Conservation (phyloP, 73 alveolate genomes). For the Paramecium caudatum region DNA sequence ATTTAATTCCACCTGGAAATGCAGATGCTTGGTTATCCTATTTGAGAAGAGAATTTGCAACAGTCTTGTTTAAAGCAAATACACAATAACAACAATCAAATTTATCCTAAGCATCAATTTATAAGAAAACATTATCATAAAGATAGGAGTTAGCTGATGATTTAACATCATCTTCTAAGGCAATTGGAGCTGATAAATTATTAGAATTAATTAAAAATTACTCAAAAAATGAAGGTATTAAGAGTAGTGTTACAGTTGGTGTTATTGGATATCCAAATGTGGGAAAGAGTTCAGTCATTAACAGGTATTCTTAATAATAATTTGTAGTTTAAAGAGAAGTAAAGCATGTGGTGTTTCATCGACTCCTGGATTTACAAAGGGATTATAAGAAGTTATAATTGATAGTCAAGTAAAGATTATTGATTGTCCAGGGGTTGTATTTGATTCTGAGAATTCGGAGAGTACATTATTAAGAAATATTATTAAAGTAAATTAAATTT, state of each 20-base stretch:
- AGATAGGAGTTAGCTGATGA: conserved; percentile 89
- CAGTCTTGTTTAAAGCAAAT: conserved; percentile 92
- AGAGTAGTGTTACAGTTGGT: conserved; percentile 93
- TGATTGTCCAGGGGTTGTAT: conserved; percentile 99
- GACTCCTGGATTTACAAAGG: conserved; percentile 97
- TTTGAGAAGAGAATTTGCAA: conserved; percentile 91
- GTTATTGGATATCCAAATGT: conserved; percentile 99
- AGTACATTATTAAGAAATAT: conserved; percentile 91
- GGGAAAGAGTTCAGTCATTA: conserved; percentile 89
- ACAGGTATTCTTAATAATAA: too few relatives aligned
- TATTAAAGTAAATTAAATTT: conserved; percentile 77
- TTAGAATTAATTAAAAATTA: conserved; percentile 95
- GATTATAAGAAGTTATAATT: conserved; percentile 95
- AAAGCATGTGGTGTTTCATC: conserved; percentile 97
- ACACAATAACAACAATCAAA: conserved; percentile 89
- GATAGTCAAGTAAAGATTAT: conserved; percentile 94
- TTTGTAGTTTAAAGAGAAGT: conserved; percentile 88
- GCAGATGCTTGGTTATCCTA: conserved; percentile 95
- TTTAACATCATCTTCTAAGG: conserved; percentile 88
- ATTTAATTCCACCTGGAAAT: conserved; percentile 95
- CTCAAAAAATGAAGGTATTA: conserved; percentile 91
- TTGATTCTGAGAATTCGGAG: conserved; percentile 84
- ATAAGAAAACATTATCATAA: conserved; percentile 87
- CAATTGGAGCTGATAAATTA: conserved; percentile 97
- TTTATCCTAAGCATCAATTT: conserved; percentile 88